Conservation (phyloP, 2,329 filamentous ascomycete species). For the Venturia effusa region DNA sequence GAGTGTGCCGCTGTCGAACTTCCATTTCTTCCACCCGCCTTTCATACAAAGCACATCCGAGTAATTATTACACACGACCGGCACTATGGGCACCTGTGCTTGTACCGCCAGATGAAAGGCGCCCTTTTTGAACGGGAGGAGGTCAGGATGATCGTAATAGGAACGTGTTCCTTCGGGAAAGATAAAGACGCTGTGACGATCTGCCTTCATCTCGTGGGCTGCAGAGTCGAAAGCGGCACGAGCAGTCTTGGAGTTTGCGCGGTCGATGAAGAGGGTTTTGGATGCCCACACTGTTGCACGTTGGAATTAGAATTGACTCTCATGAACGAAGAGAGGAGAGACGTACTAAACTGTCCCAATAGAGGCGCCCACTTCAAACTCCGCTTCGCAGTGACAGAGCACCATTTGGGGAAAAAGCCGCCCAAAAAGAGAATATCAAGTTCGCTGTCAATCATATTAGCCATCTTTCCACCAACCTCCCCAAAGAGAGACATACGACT, state of each 20-base stretch:
- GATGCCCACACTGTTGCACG: conserved; percentile 49
- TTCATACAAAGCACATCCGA: conserved; percentile 27
- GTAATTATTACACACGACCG: conserved; percentile 50
- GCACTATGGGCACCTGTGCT: conserved; percentile 86
- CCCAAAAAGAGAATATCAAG: conserved; percentile 90
- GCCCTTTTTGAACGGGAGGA: conserved; percentile 98
- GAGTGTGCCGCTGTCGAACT: conserved; percentile 16
- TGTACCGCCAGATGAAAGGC: conserved; percentile 94
- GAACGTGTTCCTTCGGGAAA: conserved; percentile 90
- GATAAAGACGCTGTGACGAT: conserved; percentile 64
- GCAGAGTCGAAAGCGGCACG: conserved; percentile 78
- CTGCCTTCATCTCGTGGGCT: conserved; percentile 62
- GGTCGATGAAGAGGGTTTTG: conserved; percentile 91
- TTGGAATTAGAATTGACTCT: background rate
- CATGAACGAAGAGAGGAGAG: background rate
- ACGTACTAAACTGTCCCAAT: conserved; percentile 78
- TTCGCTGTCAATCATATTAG: conserved; percentile 39
- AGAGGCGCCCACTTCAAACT: conserved; percentile 70
- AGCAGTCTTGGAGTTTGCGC: conserved; percentile 71
- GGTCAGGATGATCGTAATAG: conserved; percentile 67
- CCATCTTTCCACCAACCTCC: background rate
- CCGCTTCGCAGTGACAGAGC: conserved; percentile 86
- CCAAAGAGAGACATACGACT: conserved; percentile 43
- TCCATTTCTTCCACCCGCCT: conserved; percentile 48
- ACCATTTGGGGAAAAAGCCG: conserved; percentile 79